Evolutionary conservation across 2,329 filamentous ascomycete genomes (phyloP).

Genomic region (Elsinoe fawcettii): DNA sequence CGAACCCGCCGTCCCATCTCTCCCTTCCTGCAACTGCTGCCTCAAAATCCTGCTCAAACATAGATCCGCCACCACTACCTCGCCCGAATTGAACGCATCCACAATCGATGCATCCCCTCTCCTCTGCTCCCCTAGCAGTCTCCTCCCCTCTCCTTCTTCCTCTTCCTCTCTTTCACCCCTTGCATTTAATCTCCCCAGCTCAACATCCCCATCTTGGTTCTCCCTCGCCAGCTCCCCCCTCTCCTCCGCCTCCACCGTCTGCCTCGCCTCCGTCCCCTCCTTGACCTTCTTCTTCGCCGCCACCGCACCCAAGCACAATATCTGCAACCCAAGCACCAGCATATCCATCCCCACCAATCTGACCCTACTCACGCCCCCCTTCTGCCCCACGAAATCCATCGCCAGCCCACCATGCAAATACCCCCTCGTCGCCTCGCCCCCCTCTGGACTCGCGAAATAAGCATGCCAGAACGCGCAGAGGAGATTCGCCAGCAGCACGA

Average conservation of each 20-base stretch:
- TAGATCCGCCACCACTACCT: conserved; percentile 40
- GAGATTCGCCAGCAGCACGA: conserved; percentile 37
- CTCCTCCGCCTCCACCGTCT: conserved; percentile 55
- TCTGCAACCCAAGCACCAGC: conserved; percentile 47
- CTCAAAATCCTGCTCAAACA: conserved; percentile 35
- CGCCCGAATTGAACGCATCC: conserved; percentile 40
- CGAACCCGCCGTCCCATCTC: conserved; percentile 23
- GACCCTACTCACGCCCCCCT: conserved; percentile 47
- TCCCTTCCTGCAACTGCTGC: conserved; percentile 35
- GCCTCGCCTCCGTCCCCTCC: conserved; percentile 32
- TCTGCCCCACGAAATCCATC: conserved; percentile 58
- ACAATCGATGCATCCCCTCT: conserved; percentile 31
- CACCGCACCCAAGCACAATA: conserved; percentile 49
- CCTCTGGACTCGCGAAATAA: conserved; percentile 33
- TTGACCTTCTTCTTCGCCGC: conserved; percentile 45
- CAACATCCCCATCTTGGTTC: conserved; percentile 33
- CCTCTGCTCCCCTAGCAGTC: conserved; percentile 17
- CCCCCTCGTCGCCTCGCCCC: conserved; percentile 41
- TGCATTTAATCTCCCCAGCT: conserved; percentile 27
- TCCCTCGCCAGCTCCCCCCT: conserved; percentile 36
- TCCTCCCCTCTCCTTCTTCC: conserved; percentile 16
- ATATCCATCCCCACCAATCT: conserved; percentile 48
- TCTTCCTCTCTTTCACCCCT: conserved; percentile 24
- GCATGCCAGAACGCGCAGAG: conserved; percentile 50
- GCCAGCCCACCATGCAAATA: conserved; percentile 56